Evolutionary conservation across 2,329 filamentous ascomycete species (phyloP).

Genomic region (Epichloe bromicola): DNA sequence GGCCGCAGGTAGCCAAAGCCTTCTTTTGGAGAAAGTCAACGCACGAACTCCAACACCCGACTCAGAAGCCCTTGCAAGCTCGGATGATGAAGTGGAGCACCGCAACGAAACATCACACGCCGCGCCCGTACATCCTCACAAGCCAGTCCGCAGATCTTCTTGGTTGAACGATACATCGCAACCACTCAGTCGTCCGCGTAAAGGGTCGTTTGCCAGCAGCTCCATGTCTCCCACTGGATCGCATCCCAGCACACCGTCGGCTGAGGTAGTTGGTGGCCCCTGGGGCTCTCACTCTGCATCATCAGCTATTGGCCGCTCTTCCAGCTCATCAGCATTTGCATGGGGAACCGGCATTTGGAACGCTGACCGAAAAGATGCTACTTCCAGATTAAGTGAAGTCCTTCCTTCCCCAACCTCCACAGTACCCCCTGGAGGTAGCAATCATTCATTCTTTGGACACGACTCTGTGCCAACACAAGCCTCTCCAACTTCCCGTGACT

Average conservation of each 20-base stretch:
- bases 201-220: slow-evolving; percentile 62
- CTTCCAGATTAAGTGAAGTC: slow-evolving; percentile 60
- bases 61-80: slow-evolving; percentile 85
- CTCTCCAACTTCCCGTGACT: slow-evolving; percentile 38
- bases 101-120: slow-evolving; percentile 39
- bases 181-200: slow-evolving; percentile 48
- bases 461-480: slow-evolving; percentile 34
- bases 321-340: slow-evolving; percentile 34
- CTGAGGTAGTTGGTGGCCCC: slow-evolving; percentile 40
- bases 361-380: slow-evolving; percentile 62
- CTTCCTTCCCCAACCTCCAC: slow-evolving; percentile 61
- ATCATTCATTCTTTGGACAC: slow-evolving; percentile 35
- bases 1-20: slow-evolving; percentile 46
- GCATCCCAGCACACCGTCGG: slow-evolving; percentile 66
- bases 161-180: slow-evolving; percentile 79
- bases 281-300: slow-evolving; percentile 43
- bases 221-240: slow-evolving; percentile 70
- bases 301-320: slow-evolving; percentile 33
- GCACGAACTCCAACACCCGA: slow-evolving; percentile 79
- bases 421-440: slow-evolving; percentile 33
- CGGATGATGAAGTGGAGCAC: slow-evolving; percentile 77
- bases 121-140: slow-evolving; percentile 32
- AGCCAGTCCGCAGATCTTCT: slow-evolving; percentile 59
- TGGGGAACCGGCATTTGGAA: slow-evolving; percentile 83
- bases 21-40: slow-evolving; percentile 63